Evolutionary conservation across 2,329 filamentous ascomycete species (phyloP).

Genomic region (Ascochyta koolunga): DNA sequence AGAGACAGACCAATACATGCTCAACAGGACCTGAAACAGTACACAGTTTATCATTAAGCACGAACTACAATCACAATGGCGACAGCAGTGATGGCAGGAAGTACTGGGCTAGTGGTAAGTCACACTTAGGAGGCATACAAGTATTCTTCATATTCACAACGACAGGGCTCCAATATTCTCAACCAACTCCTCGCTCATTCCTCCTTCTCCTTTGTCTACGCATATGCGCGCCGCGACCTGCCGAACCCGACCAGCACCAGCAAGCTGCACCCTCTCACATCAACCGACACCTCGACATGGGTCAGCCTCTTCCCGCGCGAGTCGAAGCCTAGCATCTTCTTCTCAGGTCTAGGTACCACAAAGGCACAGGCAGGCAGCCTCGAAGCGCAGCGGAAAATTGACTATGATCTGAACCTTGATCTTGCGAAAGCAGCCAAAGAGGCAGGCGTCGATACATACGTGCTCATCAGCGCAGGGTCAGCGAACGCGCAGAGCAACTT

Average conservation of each 20-base stretch:
- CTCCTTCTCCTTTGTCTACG: conserved; percentile 61
- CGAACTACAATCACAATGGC: conserved; percentile 48
- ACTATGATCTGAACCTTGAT: conserved; percentile 83
- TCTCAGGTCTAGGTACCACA: conserved; percentile 83
- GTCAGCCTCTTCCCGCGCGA: conserved; percentile 62
- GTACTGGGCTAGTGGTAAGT: conserved; percentile 66
- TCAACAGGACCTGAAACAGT: neutral
- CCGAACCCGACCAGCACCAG: conserved; percentile 54
- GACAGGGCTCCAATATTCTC: conserved; percentile 76
- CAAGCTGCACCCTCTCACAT: conserved; percentile 71
- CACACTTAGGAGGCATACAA: neutral
- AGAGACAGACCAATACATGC: neutral
- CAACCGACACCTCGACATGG: conserved; percentile 73
- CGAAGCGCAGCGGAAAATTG: conserved; percentile 83
- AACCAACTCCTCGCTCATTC: conserved; percentile 62
- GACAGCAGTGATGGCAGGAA: conserved; percentile 64
- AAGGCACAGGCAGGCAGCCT: conserved; percentile 75
- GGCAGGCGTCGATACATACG: conserved; percentile 74
- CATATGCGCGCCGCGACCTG: conserved; percentile 71
- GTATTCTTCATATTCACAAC: neutral
- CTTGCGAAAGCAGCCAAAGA: conserved; percentile 76
- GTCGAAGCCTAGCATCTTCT: conserved; percentile 67
- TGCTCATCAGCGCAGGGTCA: conserved; percentile 71
- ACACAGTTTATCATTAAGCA: neutral
- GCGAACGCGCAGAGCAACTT: conserved; percentile 60